phyloP scores from a whole-genome alignment of 768 basidiomycete species.

The Tubosaeta sp. region DNA sequence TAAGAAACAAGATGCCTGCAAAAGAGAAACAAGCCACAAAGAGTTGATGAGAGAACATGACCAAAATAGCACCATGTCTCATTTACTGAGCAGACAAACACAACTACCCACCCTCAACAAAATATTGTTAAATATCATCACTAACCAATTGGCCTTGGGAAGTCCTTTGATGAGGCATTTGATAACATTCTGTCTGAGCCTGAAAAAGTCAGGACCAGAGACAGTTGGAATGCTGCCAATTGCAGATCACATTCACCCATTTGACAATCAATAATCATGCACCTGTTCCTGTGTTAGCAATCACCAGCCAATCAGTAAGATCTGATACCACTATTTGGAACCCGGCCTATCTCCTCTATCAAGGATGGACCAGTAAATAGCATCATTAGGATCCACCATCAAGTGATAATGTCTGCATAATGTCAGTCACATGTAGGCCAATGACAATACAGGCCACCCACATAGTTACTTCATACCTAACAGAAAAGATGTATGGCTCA shows the following conservation, averaged over 20 bases:
- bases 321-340: slow-evolving; percentile 80
- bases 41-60: slow-evolving; percentile 11
- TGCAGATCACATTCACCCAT: slow-evolving; percentile 74
- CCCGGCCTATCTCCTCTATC: slow-evolving; percentile 81
- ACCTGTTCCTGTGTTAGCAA: slow-evolving; percentile 83
- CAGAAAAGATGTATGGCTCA: slow-evolving; percentile 84
- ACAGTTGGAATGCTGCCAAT: slow-evolving; percentile 83
- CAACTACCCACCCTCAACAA: slow-evolving; percentile 80
- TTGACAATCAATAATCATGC: slow-evolving; percentile 84
- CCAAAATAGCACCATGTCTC: slow-evolving; percentile 6
- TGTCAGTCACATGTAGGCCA: slow-evolving; percentile 1
- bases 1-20: slow-evolving; percentile 24
- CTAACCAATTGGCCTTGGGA: slow-evolving; percentile 62
- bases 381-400: slow-evolving; percentile 64
- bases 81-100: slow-evolving; percentile 5
- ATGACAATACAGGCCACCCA: slow-evolving; percentile 29
- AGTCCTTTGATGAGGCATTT: slow-evolving; percentile 88
- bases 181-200: slow-evolving; percentile 81
- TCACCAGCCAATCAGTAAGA: slow-evolving; percentile 63
- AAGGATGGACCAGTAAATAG: slow-evolving; percentile 78
- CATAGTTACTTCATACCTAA: slow-evolving; percentile 82
- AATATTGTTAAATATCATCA: slow-evolving; percentile 85
- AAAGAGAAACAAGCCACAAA: slow-evolving; percentile 18
- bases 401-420: slow-evolving; percentile 67
- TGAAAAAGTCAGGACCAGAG: slow-evolving; percentile 86